Conservation (phyloP, 805 yeast genomes). For the Schwanniomyces yamadae region DNA sequence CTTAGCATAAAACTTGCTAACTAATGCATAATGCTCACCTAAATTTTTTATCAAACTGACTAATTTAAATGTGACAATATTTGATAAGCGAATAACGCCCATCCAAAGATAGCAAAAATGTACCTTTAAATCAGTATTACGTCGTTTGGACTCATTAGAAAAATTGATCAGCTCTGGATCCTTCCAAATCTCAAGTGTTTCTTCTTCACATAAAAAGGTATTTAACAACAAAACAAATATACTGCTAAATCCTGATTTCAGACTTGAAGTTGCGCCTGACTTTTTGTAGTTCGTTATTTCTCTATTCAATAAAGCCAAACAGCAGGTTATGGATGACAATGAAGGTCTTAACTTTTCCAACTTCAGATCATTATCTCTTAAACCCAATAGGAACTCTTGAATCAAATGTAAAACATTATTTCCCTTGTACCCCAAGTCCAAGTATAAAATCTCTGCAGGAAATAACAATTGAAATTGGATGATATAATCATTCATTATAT, state of each 20-base stretch:
- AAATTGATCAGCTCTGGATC: conserved; percentile 30
- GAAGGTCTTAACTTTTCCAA: conserved; percentile 10
- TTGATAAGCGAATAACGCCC: conserved; percentile 32
- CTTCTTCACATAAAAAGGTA: conserved; percentile 11
- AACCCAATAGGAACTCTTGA: conserved; percentile 10
- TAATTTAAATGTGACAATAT: conserved; percentile 25
- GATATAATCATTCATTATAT: conserved; percentile 9
- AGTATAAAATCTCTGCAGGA: conserved; percentile 20
- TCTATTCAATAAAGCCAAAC: conserved; percentile 24
- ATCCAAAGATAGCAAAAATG: conserved; percentile 36
- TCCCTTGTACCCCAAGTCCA: conserved; percentile 15
- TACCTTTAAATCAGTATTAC: conserved; percentile 21
- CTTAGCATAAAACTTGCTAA: conserved; percentile 16
- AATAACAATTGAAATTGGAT: conserved; percentile 19
- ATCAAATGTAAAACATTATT: conserved; percentile 11
- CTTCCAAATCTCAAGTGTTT: conserved; percentile 29
- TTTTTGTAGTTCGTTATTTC: conserved; percentile 18
- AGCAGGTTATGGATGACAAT: conserved; percentile 16
- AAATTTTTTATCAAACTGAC: conserved; percentile 23
- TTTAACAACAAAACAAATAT: conserved; percentile 21
- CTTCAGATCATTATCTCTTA: conserved; percentile 1
- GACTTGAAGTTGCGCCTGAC: conserved; percentile 13
- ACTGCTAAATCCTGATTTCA: conserved; percentile 15
- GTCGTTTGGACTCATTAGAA: conserved; percentile 15
- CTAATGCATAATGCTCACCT: conserved; percentile 16